Percentiles rank a stretch among this genome's conserved stretches.
phyloP scores from a whole-genome alignment of 1,284 basidiomycete species.

The Cutaneotrichosporon sp. region DNA sequence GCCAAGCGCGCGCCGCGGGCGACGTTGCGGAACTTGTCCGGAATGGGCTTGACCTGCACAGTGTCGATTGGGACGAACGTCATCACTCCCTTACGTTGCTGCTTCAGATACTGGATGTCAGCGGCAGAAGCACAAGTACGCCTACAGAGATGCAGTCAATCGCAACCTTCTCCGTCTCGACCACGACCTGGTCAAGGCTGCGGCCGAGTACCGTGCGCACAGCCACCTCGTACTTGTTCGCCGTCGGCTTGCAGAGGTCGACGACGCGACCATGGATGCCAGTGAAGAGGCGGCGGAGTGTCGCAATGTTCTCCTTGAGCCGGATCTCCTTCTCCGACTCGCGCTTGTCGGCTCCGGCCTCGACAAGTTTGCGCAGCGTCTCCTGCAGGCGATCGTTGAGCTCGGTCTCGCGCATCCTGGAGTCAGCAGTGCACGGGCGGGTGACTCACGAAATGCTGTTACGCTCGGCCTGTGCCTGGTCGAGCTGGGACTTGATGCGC shows the following conservation, averaged over 20 bases:
- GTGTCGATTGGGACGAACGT: slow-evolving; percentile 98
- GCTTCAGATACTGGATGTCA: slow-evolving; percentile 72
- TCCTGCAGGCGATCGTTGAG: slow-evolving; percentile 86
- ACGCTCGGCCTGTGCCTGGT: slow-evolving; percentile 43
- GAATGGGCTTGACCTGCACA: slow-evolving; percentile 87
- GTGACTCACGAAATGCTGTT: slow-evolving; percentile 38
- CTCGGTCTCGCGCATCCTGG: slow-evolving; percentile 82
- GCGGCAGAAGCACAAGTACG: not conserved
- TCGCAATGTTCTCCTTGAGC: slow-evolving; percentile 80
- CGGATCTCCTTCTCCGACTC: slow-evolving; percentile 81
- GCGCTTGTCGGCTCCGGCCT: slow-evolving; percentile 79
- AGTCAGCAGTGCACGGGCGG: slow-evolving; percentile 6
- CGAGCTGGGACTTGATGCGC: slow-evolving; percentile 41
- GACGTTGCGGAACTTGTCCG: slow-evolving; percentile 90
- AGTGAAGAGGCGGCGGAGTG: slow-evolving; percentile 82
- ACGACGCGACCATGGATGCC: slow-evolving; percentile 86
- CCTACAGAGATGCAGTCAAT: slow-evolving; percentile 85
- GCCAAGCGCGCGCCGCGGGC: slow-evolving; percentile 88
- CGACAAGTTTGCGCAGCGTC: slow-evolving; percentile 78
- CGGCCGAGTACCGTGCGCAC: slow-evolving; percentile 94
- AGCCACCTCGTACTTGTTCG: slow-evolving; percentile 87
- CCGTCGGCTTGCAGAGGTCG: slow-evolving; percentile 89
- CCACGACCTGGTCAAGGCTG: slow-evolving; percentile 92
- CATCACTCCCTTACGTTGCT: slow-evolving; percentile 88
- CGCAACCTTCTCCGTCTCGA: slow-evolving; percentile 93